These are phyloP conservation scores for Malus asiatica DNA, from an alignment of 306 rosid species.

Conservation along the genomic window DNA sequence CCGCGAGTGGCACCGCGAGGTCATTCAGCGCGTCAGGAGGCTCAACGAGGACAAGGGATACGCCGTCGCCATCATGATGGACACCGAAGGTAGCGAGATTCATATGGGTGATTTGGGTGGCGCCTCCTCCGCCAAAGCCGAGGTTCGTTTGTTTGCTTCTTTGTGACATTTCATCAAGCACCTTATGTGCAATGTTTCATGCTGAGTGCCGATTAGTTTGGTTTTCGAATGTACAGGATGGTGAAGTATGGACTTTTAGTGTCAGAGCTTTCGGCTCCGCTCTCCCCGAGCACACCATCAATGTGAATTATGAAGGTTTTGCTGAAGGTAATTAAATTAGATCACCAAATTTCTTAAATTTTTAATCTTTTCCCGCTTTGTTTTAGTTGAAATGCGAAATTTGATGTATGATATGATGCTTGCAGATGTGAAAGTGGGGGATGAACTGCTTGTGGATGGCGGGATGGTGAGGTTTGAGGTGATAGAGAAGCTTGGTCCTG, in stretches of 20 bases:
- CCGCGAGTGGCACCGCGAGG: slow-evolving; percentile 72
- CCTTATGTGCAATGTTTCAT: neutral
- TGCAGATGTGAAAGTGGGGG: slow-evolving; percentile 83
- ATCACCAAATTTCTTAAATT: neutral
- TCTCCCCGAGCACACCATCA: slow-evolving; percentile 82
- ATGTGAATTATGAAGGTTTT: slow-evolving; percentile 82
- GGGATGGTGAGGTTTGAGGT: slow-evolving; percentile 99
- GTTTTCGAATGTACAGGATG: slow-evolving; percentile 48
- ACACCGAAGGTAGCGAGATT: slow-evolving; percentile 97
- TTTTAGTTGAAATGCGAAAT: neutral
- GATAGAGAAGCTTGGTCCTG: slow-evolving; percentile 89
- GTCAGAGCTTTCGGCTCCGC: slow-evolving; percentile 78
- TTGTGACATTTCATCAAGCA: neutral
- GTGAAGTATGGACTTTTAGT: slow-evolving; percentile 93
- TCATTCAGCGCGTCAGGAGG: slow-evolving; percentile 63
- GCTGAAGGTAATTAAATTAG: slow-evolving; percentile 57
- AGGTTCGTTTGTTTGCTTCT: slow-evolving; percentile 27
- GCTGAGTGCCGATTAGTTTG: neutral
- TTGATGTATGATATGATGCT: slow-evolving; percentile 12
- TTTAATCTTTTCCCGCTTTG: neutral
- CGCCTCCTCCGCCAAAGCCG: slow-evolving; percentile 85
- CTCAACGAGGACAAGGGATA: slow-evolving; percentile 87
- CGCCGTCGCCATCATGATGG: slow-evolving; percentile 98
- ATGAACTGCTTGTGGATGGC: slow-evolving; percentile 94
- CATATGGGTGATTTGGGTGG: slow-evolving; percentile 99